Evolutionary conservation across 1,284 basidiomycete genomes (phyloP).

Genomic region (Inonotus obliquus): DNA sequence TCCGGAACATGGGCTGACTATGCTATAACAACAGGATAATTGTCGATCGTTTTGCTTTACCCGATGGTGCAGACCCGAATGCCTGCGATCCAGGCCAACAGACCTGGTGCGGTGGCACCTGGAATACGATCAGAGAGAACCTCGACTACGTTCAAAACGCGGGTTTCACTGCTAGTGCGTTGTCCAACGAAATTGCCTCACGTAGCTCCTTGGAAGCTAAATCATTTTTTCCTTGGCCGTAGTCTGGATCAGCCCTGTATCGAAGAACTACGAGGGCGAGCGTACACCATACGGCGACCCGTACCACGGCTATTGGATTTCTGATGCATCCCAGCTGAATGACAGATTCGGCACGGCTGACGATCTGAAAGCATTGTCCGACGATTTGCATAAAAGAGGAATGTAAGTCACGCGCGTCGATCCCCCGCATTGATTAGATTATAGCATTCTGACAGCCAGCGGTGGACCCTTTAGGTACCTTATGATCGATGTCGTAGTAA

Average conservation of each 20-base stretch:
- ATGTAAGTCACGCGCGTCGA: slow-evolving; percentile 42
- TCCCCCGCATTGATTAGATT: neutral
- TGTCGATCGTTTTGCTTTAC: slow-evolving; percentile 71
- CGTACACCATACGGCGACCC: slow-evolving; percentile 61
- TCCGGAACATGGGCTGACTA: slow-evolving; percentile 5
- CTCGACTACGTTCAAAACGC: slow-evolving; percentile 75
- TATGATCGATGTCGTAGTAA: slow-evolving; percentile 78
- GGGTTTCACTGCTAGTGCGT: slow-evolving; percentile 72
- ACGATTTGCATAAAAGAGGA: slow-evolving; percentile 58
- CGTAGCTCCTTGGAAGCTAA: slow-evolving; percentile 20
- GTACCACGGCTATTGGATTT: slow-evolving; percentile 69
- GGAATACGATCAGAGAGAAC: slow-evolving; percentile 68
- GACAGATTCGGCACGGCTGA: slow-evolving; percentile 61
- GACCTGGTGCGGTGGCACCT: slow-evolving; percentile 75
- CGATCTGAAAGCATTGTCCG: slow-evolving; percentile 63
- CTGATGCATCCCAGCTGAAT: slow-evolving; percentile 62
- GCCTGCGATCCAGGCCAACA: slow-evolving; percentile 52
- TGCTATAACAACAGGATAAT: slow-evolving; percentile 47
- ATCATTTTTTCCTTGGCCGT: neutral
- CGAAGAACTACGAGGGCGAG: slow-evolving; percentile 64
- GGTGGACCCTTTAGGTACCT: slow-evolving; percentile 42
- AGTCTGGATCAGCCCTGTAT: slow-evolving; percentile 66
- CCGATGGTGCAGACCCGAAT: slow-evolving; percentile 46
- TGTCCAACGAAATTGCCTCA: slow-evolving; percentile 17
- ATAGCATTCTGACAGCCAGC: neutral